These are phyloP conservation scores for Sutorius eximius DNA, from an alignment of 1,284 basidiomycete species.

Conservation along the genomic window DNA sequence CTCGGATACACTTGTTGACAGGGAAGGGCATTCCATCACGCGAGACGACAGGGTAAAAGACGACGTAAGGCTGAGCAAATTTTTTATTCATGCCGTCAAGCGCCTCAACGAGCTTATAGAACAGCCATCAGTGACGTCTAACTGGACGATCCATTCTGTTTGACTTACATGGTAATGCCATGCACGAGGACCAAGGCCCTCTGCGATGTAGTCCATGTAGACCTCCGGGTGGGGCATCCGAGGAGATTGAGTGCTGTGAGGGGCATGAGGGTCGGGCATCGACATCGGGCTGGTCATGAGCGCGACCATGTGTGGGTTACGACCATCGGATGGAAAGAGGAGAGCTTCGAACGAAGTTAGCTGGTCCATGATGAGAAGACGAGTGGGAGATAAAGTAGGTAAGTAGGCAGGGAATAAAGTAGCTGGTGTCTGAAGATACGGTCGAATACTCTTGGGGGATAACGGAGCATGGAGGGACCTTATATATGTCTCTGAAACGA, in stretches of 20 bases:
- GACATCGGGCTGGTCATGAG: constrained; percentile 67
- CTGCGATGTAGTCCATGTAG: constrained; percentile 81
- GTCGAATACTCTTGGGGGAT: constrained; percentile 15
- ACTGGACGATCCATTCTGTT: constrained; percentile 1
- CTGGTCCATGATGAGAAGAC: constrained; percentile 50
- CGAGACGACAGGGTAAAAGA: constrained; percentile 73
- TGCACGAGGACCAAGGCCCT: constrained; percentile 60
- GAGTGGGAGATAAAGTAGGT: constrained; percentile 7
- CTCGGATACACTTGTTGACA: constrained; percentile 68
- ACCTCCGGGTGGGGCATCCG: constrained; percentile 79
- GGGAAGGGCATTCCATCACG: constrained; percentile 79
- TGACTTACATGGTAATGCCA: constrained; percentile 69
- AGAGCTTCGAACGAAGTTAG: constrained; percentile 60
- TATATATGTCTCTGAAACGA: constrained; percentile 38
- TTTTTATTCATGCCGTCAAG: constrained; percentile 76
- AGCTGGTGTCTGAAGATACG: constrained; percentile 9
- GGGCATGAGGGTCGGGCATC: constrained; percentile 45
- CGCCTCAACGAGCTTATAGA: constrained; percentile 61
- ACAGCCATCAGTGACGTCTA: constrained; percentile 19
- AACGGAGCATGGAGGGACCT: constrained; percentile 15
- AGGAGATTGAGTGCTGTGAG: constrained; percentile 41
- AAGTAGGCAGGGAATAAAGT: constrained; percentile 25
- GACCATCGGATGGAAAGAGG: constrained; percentile 64
- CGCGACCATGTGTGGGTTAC: constrained; percentile 64
- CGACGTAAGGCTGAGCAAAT: constrained; percentile 72